These are phyloP conservation scores for Flaveria sonorensis DNA, from an alignment of 129 eudicot genomes.

Conservation along the genomic window DNA sequence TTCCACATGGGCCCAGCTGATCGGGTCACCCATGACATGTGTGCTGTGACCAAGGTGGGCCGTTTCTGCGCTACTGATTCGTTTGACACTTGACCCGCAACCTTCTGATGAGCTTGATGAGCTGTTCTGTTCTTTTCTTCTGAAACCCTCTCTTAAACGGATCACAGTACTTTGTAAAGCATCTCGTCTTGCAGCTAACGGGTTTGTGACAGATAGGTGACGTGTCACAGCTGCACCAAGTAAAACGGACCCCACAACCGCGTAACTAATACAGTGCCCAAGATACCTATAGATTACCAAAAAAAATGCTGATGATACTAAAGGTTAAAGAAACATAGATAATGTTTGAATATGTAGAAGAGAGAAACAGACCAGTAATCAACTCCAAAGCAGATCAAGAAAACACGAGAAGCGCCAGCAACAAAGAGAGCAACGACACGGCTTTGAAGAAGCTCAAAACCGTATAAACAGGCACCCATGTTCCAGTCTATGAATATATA, in stretches of 20 bases:
- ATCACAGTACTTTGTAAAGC: constrained; percentile 93
- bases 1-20: constrained; percentile 73
- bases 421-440: constrained; percentile 88
- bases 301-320: background rate
- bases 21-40: constrained; percentile 68
- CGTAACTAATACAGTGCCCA: constrained; percentile 98
- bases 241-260: constrained; percentile 90
- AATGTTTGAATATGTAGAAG: background rate
- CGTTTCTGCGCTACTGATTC: constrained; percentile 95
- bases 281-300: constrained; percentile 59
- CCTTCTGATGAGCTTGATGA: constrained; percentile 96
- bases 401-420: constrained; percentile 95
- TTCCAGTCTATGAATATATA: constrained; percentile 73
- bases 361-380: constrained; percentile 82
- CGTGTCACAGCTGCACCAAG: constrained; percentile 99
- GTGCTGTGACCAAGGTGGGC: constrained; percentile 73
- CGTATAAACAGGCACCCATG: constrained; percentile 97
- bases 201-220: constrained; percentile 81
- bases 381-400: constrained; percentile 98
- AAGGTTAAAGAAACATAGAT: background rate
- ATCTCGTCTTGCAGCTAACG: constrained; percentile 91
- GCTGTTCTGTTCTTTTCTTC: constrained; percentile 87
- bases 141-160: constrained; percentile 92
- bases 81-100: constrained; percentile 94
- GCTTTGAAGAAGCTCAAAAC: constrained; percentile 91